Conservation (phyloP, 1,284 basidiomycete genomes). For the Stygiomarasmius scandens region DNA sequence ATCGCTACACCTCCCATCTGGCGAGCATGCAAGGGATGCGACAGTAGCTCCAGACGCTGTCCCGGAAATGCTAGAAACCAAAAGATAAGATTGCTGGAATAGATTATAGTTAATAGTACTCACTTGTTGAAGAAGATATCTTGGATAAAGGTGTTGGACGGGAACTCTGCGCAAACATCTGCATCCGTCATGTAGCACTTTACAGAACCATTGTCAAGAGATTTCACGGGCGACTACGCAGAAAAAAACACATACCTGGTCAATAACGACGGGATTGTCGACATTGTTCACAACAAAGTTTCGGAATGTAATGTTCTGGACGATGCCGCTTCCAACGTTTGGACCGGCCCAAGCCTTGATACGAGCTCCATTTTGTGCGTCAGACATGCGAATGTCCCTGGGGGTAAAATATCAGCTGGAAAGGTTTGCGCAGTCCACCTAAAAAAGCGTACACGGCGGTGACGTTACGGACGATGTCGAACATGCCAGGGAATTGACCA, state of each 20-base stretch:
- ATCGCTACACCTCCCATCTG: conserved; percentile 50
- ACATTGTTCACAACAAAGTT: conserved; percentile 55
- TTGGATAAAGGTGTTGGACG: conserved; percentile 54
- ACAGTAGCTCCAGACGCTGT: conserved; percentile 57
- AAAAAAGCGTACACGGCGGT: conserved; percentile 42
- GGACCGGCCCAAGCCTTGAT: conserved; percentile 70
- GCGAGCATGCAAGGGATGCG: conserved; percentile 59
- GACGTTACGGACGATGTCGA: conserved; percentile 72
- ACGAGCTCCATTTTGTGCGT: conserved; percentile 65
- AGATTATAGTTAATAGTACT: conserved; percentile 13
- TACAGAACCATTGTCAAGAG: neutral
- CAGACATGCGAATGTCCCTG: conserved; percentile 59
- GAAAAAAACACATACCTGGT: conserved; percentile 39
- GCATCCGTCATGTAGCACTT: conserved; percentile 58
- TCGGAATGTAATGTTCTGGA: conserved; percentile 57
- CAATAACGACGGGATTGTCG: conserved; percentile 58
- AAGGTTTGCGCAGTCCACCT: neutral
- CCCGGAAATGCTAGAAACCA: conserved; percentile 50
- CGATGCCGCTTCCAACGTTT: conserved; percentile 62
- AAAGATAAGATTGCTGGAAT: neutral
- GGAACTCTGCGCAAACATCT: conserved; percentile 48
- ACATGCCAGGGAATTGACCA: conserved; percentile 58
- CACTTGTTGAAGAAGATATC: conserved; percentile 55
- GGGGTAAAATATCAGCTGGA: neutral
- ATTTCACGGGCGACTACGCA: neutral